Percentiles rank a stretch among this genome's conserved stretches.
These are phyloP conservation scores for Penicillium cataractarum DNA, from an alignment of 495 filamentous ascomycete genomes.

Conservation along the genomic window DNA sequence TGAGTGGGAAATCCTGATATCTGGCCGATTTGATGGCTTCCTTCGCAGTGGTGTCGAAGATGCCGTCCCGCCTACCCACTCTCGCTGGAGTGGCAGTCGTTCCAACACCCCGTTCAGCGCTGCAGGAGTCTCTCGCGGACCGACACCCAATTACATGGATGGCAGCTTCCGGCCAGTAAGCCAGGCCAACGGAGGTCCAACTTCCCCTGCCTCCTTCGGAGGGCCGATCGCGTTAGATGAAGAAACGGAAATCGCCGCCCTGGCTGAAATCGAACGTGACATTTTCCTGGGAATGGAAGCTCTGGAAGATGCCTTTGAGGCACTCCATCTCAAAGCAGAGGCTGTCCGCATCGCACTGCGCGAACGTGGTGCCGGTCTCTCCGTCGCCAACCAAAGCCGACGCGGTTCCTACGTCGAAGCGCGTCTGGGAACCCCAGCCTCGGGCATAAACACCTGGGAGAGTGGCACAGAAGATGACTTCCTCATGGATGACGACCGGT, in stretches of 20 bases:
- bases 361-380: constrained; percentile 76
- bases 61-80: constrained; percentile 35
- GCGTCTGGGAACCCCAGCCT: constrained; percentile 60
- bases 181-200: constrained; percentile 38
- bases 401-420: constrained; percentile 58
- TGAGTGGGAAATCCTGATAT: constrained; percentile 96
- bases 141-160: constrained; percentile 46
- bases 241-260: constrained; percentile 85
- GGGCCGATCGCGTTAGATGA: constrained; percentile 86
- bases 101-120: constrained; percentile 50
- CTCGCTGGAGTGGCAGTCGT: constrained; percentile 42
- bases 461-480: constrained; percentile 64
- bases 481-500: constrained; percentile 57
- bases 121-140: constrained; percentile 42
- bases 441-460: constrained; percentile 43
- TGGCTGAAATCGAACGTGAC: constrained; percentile 90
- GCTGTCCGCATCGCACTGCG: constrained; percentile 76
- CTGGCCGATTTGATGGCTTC: constrained; percentile 96
- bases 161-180: constrained; percentile 41
- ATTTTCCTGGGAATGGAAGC: constrained; percentile 93
- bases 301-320: constrained; percentile 94
- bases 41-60: constrained; percentile 90
- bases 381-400: constrained; percentile 75
- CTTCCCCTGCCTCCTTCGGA: constrained; percentile 49
- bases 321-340: constrained; percentile 83